phyloP scores from a whole-genome alignment of 345 rosid genomes.

The Trapa bicornis region DNA sequence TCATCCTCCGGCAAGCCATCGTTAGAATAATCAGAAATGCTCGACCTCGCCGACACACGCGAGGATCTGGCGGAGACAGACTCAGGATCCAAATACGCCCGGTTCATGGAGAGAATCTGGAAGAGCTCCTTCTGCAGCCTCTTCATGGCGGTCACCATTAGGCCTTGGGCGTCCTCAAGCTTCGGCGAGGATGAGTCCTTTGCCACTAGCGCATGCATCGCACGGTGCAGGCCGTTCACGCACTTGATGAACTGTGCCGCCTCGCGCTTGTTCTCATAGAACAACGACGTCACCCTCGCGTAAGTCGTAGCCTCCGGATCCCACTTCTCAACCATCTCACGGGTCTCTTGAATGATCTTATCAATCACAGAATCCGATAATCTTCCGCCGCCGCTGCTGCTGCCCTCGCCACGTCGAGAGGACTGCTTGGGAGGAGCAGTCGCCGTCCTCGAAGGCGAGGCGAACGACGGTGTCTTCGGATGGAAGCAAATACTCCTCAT shows the following conservation, averaged over 20 bases:
- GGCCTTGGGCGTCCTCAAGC: constrained; percentile 34
- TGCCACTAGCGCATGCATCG: constrained; percentile 32
- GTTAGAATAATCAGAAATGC: constrained; percentile 28
- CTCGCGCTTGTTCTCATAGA: constrained; percentile 37
- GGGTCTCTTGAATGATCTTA: constrained; percentile 28
- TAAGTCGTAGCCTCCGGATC: constrained; percentile 26
- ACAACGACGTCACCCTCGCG: constrained; percentile 32
- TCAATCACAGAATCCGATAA: constrained; percentile 11
- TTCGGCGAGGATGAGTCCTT: constrained; percentile 25
- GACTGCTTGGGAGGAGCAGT: constrained; percentile 3
- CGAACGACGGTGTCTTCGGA: constrained; percentile 15
- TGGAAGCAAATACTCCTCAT: constrained; percentile 32
- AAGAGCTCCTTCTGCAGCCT: constrained; percentile 67
- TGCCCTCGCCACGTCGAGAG: constrained; percentile 10
- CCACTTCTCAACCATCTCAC: constrained; percentile 39
- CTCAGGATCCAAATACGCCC: constrained; percentile 57
- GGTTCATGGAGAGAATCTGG: constrained; percentile 50
- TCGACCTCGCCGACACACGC: constrained; percentile 38
- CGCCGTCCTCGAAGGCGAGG: constrained; percentile 8
- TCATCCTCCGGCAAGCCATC: constrained; percentile 10
- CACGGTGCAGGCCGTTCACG: constrained; percentile 35
- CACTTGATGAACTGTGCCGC: constrained; percentile 44
- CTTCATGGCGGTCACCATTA: constrained; percentile 62
- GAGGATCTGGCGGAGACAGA: constrained; percentile 58
- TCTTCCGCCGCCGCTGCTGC: constrained; percentile 1